These are phyloP conservation scores for Tuber borchii DNA, from an alignment of 495 filamentous ascomycete genomes.

Conservation along the genomic window DNA sequence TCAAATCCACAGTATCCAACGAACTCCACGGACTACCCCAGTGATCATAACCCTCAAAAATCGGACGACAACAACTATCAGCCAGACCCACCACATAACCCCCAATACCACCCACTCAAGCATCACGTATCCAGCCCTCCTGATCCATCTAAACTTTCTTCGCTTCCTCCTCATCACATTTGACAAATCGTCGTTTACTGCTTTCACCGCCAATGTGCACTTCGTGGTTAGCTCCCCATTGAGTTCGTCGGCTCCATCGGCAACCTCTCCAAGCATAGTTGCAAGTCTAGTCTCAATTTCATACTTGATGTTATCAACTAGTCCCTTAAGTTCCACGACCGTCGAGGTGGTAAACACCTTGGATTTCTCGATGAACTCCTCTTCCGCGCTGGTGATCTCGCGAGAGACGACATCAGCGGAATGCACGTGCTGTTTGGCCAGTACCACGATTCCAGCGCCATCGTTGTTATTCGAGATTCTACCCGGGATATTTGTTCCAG, in stretches of 20 bases:
- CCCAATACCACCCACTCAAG: constrained; percentile 48
- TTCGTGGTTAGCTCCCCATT: constrained; percentile 31
- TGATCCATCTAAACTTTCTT: constrained; percentile 35
- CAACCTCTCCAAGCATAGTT: constrained; percentile 22
- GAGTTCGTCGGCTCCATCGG: constrained; percentile 33
- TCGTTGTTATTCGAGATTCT: not conserved
- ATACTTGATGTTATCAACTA: constrained; percentile 19
- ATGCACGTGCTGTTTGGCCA: constrained; percentile 27
- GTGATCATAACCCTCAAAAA: constrained; percentile 33
- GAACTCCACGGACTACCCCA: constrained; percentile 14
- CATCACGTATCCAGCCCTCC: constrained; percentile 43
- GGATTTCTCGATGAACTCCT: constrained; percentile 23
- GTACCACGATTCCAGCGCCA: constrained; percentile 14
- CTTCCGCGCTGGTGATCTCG: constrained; percentile 18
- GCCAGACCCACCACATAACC: constrained; percentile 50
- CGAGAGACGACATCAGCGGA: constrained; percentile 16
- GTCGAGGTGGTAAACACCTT: constrained; percentile 28
- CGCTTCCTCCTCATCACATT: constrained; percentile 33
- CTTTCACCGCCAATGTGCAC: constrained; percentile 35
- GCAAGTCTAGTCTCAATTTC: constrained; percentile 21
- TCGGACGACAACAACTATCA: constrained; percentile 45
- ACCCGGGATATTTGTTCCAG: not conserved
- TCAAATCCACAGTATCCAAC: constrained; percentile 45
- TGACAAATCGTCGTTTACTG: constrained; percentile 31
- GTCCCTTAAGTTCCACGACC: constrained; percentile 17